Evolutionary conservation across 176 grass and related monocot species (phyloP), one percentile per base, ranked within the genome.

Genomic region (Eremochloa ophiuroides): DNA sequence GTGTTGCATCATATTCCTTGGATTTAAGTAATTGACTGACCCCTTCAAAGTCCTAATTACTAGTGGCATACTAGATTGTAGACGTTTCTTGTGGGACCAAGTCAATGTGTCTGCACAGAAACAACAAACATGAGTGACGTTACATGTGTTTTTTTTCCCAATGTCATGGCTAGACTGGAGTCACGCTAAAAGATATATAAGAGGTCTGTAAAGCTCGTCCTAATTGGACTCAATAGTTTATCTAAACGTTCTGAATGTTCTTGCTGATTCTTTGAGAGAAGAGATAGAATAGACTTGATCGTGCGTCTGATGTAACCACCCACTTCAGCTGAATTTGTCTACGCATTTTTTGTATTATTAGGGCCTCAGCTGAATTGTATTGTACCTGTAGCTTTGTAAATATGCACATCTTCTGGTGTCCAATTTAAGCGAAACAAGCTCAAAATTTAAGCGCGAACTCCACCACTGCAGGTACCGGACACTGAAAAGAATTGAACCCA

Each of bases 11-110:
- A 67, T 59, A 7, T 58, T 30, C 28, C 55, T 65, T 67, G 55
- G 55, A 25, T 26, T 10, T 1, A 47, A 71, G 25, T 4, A 10
- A 73, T 83, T 83, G 86, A 77, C 59, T 83, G 86, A 77, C 67
- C 35, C 40, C 66, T 58, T 3, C 38, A 25, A 47, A 47, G 58
- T 61, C n/a, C 29, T 75, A 38, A 18, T 33, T 17, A 20, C 16
- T 53, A n/a, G 20, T n/a, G 10, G 7, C 10, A 55, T 55, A n/a
- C 4, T 55, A 55, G 7, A 8, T 7, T 18, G 5, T 55, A 58
- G 29, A 34, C 70, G 74, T 79, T 14, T 34, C 56, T 53, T 34
- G 35, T 50, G 35, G 18, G 73, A 83, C 55, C 20, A 28, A 77
- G 66, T 74, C 74, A 74, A 66, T 11, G 7, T 27, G 58, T 22